These are phyloP conservation scores for Verticillium nonalfalfae DNA, from an alignment of 2,329 filamentous ascomycete species.

Conservation along the genomic window DNA sequence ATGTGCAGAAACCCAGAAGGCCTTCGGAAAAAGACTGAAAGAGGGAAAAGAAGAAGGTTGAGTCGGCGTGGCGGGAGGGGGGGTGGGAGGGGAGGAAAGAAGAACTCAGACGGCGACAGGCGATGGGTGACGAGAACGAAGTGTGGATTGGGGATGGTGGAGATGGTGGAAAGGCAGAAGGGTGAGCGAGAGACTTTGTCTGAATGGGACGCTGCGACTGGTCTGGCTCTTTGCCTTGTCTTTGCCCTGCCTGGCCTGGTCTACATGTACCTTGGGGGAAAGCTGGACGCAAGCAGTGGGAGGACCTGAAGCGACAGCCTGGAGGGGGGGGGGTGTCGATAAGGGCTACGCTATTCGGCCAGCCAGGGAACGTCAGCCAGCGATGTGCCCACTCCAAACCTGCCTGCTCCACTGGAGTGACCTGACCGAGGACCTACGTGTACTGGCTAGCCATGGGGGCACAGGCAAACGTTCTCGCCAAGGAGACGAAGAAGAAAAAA, in stretches of 20 bases:
- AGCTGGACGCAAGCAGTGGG: not conserved
- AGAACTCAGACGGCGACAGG: slow-evolving; percentile 13
- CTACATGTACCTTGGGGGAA: not conserved
- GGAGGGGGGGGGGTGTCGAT: not conserved
- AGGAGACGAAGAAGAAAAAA: too few relatives aligned
- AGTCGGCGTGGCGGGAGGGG: slow-evolving; percentile 18
- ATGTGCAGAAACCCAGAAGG: slow-evolving; percentile 2
- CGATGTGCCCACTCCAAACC: not conserved
- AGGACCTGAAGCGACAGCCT: not conserved
- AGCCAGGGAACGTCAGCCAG: not conserved
- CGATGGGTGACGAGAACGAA: slow-evolving; percentile 1
- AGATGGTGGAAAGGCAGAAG: slow-evolving; percentile 4
- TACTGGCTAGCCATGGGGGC: too few relatives aligned
- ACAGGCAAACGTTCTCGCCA: too few relatives aligned
- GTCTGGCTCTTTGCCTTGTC: not conserved
- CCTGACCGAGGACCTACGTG: too few relatives aligned
- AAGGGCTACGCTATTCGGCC: not conserved
- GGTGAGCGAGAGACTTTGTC: slow-evolving; percentile 2
- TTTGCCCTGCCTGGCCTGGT: not conserved
- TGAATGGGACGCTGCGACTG: not conserved
- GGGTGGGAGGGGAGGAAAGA: slow-evolving; percentile 20
- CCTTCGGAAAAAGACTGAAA: slow-evolving; percentile 2
- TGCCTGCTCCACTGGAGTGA: too few relatives aligned
- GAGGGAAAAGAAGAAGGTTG: slow-evolving; percentile 3
- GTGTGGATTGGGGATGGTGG: slow-evolving; percentile 6